Conservation (phyloP, 164 flowering plant genomes). For the Annona cherimola region DNA sequence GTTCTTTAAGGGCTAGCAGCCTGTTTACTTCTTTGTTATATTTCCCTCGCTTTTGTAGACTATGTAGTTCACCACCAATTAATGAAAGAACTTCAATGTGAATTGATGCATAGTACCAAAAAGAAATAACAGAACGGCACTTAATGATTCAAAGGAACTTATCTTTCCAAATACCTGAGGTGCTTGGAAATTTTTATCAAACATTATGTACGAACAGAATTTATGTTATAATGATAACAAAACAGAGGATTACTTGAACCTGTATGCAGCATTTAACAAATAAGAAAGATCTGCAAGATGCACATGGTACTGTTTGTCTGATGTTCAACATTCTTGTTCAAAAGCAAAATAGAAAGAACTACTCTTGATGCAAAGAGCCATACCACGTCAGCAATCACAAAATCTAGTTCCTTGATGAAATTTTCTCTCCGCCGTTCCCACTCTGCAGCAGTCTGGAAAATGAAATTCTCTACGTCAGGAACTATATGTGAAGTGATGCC, state of each 20-base stretch:
- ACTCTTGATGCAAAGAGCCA: conserved; percentile 12
- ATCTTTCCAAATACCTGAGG: not conserved
- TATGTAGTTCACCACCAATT: not conserved
- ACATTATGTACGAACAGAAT: not conserved
- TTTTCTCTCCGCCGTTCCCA: conserved; percentile 70
- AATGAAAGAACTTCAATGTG: not conserved
- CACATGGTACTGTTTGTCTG: not conserved
- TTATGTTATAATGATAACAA: not conserved
- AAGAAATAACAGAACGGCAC: not conserved
- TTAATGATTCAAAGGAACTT: not conserved
- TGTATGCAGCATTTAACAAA: too few species aligned
- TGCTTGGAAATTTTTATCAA: not conserved
- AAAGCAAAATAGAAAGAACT: not conserved
- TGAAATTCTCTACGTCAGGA: not conserved
- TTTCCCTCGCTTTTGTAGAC: not conserved
- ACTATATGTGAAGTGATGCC: not conserved
- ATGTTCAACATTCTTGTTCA: not conserved
- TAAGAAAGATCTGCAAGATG: not conserved
- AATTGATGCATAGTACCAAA: not conserved
- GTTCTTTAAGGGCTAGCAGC: not conserved
- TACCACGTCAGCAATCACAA: conserved; percentile 97
- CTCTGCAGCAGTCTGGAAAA: conserved; percentile 83
- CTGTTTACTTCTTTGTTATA: not conserved
- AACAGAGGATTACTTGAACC: not conserved
- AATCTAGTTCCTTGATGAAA: conserved; percentile 86